Evolutionary conservation across 1,139 yeast genomes (phyloP), one percentile per base, ranked within the genome.

Genomic region (Magnusiomyces tetraspermus): DNA sequence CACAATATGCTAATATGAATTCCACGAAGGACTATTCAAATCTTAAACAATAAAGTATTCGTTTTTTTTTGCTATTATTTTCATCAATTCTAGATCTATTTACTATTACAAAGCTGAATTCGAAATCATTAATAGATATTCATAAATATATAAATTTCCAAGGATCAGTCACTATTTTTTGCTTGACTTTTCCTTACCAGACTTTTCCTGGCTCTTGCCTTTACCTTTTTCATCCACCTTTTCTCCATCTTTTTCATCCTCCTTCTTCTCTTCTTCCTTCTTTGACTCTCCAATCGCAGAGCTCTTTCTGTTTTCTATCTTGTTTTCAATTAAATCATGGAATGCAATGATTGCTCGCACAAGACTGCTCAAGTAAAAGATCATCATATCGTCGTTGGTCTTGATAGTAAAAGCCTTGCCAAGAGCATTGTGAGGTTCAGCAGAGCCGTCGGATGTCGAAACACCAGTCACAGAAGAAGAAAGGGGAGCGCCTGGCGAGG

Each of bases 341-440:
- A 92, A 90, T 17, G 98, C 95, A 66, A 92, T 86, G 62, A 92
- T 92, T 19, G 97, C 87, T 63, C 98, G 80, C 23, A 92, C 96
- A 63, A 94, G 75, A 48, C 94, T 84, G 63, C 94, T 81, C 59
- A 92, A 80, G 67, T 94, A 94, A 36, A 94, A 82, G 66, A 89
- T 79, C 98, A 94, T 92, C 61, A 94, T 75, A 68, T 92, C 95
- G 64, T 94, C 99, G 66, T 94, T 94, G 1, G 97, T 88, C 71
- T 92, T 92, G 50, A 86, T 78, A 4, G 95, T 88, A 65, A 90
- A 85, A 1, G 97, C 95, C 52, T 83, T 78, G 22, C 85, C 76
- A 58, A 90, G 75, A 22, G 58, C 66, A 23, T 61, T 60, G 58
- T 64, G 54, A 65, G 71, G 15, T 67, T 67, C 13, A 63, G 65